phyloP scores from a whole-genome alignment of 2,329 filamentous ascomycete species.

The Sporothrix schenckii region DNA sequence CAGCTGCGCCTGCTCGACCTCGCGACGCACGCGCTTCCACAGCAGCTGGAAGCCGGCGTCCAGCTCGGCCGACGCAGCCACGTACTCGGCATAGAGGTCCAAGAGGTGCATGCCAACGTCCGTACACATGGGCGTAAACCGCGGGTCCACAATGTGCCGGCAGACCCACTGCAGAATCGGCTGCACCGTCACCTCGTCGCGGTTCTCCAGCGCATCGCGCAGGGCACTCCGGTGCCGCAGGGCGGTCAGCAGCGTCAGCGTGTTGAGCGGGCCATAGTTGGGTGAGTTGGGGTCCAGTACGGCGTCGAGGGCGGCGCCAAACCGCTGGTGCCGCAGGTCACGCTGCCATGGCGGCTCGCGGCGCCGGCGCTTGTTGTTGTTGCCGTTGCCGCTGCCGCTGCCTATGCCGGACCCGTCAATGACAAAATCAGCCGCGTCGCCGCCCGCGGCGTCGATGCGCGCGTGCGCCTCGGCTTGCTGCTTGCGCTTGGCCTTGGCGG shows the following conservation, averaged over 20 bases:
- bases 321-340: slow-evolving; percentile 76
- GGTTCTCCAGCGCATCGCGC: slow-evolving; percentile 74
- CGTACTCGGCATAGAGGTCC: slow-evolving; percentile 82
- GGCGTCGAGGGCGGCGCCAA: slow-evolving; percentile 74
- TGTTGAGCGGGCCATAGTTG: slow-evolving; percentile 62
- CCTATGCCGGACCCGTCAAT: slow-evolving; percentile 57
- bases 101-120: slow-evolving; percentile 81
- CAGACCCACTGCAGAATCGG: slow-evolving; percentile 83
- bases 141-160: slow-evolving; percentile 78
- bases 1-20: slow-evolving; percentile 81
- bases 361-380: slow-evolving; percentile 58
- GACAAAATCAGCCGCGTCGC: slow-evolving; percentile 71
- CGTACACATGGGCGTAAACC: slow-evolving; percentile 77
- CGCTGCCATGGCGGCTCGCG: slow-evolving; percentile 75
- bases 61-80: slow-evolving; percentile 73
- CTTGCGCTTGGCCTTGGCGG: slow-evolving; percentile 70
- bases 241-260: slow-evolving; percentile 78
- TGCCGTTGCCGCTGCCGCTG: slow-evolving; percentile 46
- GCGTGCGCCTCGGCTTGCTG: slow-evolving; percentile 50
- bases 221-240: slow-evolving; percentile 86
- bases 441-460: slow-evolving; percentile 74
- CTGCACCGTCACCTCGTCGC: slow-evolving; percentile 79
- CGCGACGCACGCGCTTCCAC: slow-evolving; percentile 69
- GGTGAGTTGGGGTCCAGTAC: slow-evolving; percentile 62
- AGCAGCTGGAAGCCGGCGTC: slow-evolving; percentile 70